phyloP scores from a whole-genome alignment of 2,329 filamentous ascomycete genomes.

The Colletotrichum euphorbiae region DNA sequence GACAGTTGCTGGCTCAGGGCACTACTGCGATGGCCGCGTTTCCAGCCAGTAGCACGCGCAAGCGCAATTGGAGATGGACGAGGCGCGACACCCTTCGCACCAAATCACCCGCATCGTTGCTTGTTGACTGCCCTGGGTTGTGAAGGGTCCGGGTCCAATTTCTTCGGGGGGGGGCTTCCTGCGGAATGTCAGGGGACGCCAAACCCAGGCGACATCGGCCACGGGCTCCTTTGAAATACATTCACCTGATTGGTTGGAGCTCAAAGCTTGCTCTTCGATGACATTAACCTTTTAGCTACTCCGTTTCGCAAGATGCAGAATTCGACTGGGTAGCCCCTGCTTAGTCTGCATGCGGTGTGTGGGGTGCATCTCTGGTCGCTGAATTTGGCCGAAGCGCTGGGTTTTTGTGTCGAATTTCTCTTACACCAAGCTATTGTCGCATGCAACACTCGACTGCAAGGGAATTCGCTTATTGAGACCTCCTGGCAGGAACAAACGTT shows the following conservation, averaged over 20 bases:
- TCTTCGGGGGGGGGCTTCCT: conserved; percentile 25
- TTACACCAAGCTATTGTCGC: conserved; percentile 37
- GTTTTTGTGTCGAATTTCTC: conserved; percentile 36
- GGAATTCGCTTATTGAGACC: not conserved
- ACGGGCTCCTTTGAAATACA: conserved; percentile 41
- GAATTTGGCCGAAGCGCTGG: conserved; percentile 34
- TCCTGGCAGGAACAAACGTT: not conserved
- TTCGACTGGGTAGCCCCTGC: conserved; percentile 34
- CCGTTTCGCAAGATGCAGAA: conserved; percentile 36
- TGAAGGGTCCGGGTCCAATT: conserved; percentile 38
- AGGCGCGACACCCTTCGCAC: conserved; percentile 22
- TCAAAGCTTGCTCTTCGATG: conserved; percentile 38
- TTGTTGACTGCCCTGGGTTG: conserved; percentile 25
- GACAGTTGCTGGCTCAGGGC: not conserved
- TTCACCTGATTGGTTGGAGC: conserved; percentile 39
- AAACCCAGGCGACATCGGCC: conserved; percentile 41
- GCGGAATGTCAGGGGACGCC: conserved; percentile 31
- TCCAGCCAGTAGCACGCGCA: conserved; percentile 26
- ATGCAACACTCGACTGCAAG: conserved; percentile 10
- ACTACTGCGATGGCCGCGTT: not conserved
- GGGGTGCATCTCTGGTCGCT: conserved; percentile 37
- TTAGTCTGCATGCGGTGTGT: conserved; percentile 35
- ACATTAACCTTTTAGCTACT: conserved; percentile 41
- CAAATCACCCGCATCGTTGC: conserved; percentile 39
- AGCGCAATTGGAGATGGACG: conserved; percentile 26